Conservation (phyloP, 225 moss, liverwort and hornwort species). For the Pleurozium schreberi region DNA sequence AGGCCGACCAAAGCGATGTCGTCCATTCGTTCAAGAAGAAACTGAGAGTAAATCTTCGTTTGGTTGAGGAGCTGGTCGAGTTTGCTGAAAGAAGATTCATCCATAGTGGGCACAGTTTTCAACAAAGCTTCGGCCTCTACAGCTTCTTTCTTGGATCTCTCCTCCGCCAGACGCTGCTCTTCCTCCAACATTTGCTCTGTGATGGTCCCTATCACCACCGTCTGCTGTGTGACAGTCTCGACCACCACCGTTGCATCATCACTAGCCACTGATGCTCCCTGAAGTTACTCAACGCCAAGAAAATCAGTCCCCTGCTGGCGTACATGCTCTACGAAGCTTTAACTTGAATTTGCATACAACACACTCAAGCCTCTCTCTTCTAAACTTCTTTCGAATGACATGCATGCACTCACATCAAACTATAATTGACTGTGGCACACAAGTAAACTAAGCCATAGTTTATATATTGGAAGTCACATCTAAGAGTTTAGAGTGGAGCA, state of each 20-base stretch:
- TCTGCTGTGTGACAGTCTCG: neutral
- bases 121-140: conserved; percentile 15
- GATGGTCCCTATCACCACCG: neutral
- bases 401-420: neutral
- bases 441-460: too few relatives aligned
- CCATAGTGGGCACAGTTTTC: conserved; percentile 15
- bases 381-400: neutral
- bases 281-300: neutral
- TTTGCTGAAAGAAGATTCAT: conserved; percentile 43
- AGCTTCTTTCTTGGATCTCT: conserved; percentile 20
- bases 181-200: conserved; percentile 57
- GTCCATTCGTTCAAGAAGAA: conserved; percentile 88
- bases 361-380: neutral
- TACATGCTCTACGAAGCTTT: neutral
- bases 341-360: neutral
- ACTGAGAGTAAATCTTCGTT: conserved; percentile 84
- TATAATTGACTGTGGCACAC: neutral
- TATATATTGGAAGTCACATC: neutral
- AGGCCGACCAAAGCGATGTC: conserved; percentile 49
- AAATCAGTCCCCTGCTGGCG: neutral
- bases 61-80: conserved; percentile 72
- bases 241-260: conserved; percentile 1
- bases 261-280: conserved; percentile 25
- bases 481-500: neutral
- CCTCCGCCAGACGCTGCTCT: conserved; percentile 43